Evolutionary conservation across 2,329 filamentous ascomycete genomes (phyloP), one percentile per base, ranked within the genome.

Genomic region (Dactylellina leptospora): DNA sequence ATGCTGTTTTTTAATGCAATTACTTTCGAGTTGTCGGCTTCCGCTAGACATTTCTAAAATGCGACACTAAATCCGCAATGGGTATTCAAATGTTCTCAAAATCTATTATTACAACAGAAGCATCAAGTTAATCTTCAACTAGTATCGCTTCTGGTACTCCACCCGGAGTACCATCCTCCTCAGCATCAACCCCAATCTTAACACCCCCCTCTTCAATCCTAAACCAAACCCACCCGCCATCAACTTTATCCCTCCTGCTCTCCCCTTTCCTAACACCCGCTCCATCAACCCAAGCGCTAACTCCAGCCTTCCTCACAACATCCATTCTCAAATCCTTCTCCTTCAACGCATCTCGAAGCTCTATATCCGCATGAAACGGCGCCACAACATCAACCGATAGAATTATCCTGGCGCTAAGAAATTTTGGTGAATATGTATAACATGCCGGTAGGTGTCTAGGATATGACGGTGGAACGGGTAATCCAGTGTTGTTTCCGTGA

Each of bases 211-310:
- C 56, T 13, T 48, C 54, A 36, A 73, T 54, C 38, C 48, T 50
- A 56, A 73, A 73, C 69, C 69, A 73, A 66, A 73, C 56, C 60
- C 69, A 66, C 27, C 56, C 69, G 6, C 61, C 69, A 9, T 33
- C 50, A 51, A n/a, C 30, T 16, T 28, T 48, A 25, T 45, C 59
- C 22, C 13, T 50, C 40, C 40, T 27, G 22, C 11, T 40, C 18
- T 64, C 68, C 0, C 59, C 51, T 16, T 61, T 61, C 22, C 69
- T 59, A 10, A 69, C 55, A 0, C 59, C 69, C n/a, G 69, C 69
- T 3, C 69, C 50, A 50, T 66, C 69, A 58, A 73, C 69, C 69
- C 69, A 73, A 36, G 54, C 69, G 28, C 69, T 73, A 5, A 62
- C 25, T 1, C 69, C 69, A 2, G 69, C 60, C 38, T 56, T 60